phyloP scores from a whole-genome alignment of 805 yeast species.

The Barnettozyma salicaria region DNA sequence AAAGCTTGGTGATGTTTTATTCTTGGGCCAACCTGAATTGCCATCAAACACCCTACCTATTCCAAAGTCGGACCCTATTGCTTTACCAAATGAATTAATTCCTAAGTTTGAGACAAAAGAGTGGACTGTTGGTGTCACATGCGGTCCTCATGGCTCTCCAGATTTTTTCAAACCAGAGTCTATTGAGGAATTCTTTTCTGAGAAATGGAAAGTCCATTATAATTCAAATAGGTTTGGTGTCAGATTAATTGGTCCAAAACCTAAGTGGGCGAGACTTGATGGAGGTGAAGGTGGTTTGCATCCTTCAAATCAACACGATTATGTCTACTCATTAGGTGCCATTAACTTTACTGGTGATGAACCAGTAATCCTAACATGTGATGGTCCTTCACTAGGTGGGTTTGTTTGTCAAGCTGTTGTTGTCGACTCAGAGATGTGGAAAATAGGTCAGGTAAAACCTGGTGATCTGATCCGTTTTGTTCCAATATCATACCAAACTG shows the following conservation, averaged over 20 bases:
- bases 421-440: constrained; percentile 96
- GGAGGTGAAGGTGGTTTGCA: constrained; percentile 99
- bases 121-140: constrained; percentile 89
- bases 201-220: constrained; percentile 92
- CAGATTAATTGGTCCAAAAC: constrained; percentile 90
- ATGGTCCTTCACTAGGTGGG: constrained; percentile 97
- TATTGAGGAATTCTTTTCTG: constrained; percentile 64
- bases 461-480: constrained; percentile 81
- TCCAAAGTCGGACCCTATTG: constrained; percentile 59
- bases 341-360: constrained; percentile 98
- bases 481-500: constrained; percentile 66
- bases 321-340: constrained; percentile 94
- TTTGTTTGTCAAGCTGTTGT: constrained; percentile 96
- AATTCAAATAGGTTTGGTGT: constrained; percentile 97
- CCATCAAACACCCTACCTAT: constrained; percentile 64
- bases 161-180: constrained; percentile 82
- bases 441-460: constrained; percentile 95
- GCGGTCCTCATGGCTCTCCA: constrained; percentile 98
- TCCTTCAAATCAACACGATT: constrained; percentile 98
- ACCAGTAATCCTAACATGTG: constrained; percentile 94
- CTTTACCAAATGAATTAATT: constrained; percentile 45
- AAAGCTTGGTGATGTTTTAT: constrained; percentile 87
- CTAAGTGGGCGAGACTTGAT: constrained; percentile 91
- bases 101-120: constrained; percentile 26
- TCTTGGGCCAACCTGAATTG: constrained; percentile 72